Evolutionary conservation across 2,329 filamentous ascomycete genomes (phyloP).

Genomic region (Reticulascus tulasneorum): DNA sequence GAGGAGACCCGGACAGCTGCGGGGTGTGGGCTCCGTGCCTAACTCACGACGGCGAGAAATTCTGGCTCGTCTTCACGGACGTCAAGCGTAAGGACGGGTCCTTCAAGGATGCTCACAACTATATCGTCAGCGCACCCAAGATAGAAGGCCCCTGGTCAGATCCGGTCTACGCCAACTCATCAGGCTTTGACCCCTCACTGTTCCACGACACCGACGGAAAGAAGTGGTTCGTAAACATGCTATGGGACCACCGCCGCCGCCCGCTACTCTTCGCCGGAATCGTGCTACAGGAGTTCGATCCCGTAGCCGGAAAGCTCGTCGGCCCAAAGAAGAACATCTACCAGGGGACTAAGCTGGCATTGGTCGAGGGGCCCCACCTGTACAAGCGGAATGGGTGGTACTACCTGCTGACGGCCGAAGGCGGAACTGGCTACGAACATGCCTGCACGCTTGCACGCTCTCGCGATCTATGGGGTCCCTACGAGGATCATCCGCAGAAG

Average conservation of each 20-base stretch:
- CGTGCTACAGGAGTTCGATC: slow-evolving; percentile 54
- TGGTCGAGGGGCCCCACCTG: slow-evolving; percentile 55
- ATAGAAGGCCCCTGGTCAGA: slow-evolving; percentile 61
- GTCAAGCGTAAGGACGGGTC: slow-evolving; percentile 64
- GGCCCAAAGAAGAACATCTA: slow-evolving; percentile 54
- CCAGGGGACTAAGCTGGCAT: slow-evolving; percentile 48
- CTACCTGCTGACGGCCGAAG: slow-evolving; percentile 57
- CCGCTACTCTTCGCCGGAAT: slow-evolving; percentile 52
- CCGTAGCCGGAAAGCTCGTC: slow-evolving; percentile 43
- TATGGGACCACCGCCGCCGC: slow-evolving; percentile 49
- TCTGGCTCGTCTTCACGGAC: slow-evolving; percentile 63
- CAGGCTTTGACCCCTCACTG: slow-evolving; percentile 58
- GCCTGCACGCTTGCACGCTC: slow-evolving; percentile 55
- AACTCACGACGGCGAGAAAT: slow-evolving; percentile 54
- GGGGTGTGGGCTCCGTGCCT: slow-evolving; percentile 64
- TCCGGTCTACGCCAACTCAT: slow-evolving; percentile 55
- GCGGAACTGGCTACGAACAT: slow-evolving; percentile 58
- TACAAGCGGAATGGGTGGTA: slow-evolving; percentile 57
- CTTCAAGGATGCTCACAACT: slow-evolving; percentile 62
- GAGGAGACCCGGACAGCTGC: slow-evolving; percentile 56
- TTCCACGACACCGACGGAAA: slow-evolving; percentile 54
- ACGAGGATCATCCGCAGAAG: slow-evolving; percentile 55
- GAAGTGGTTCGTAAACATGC: slow-evolving; percentile 57
- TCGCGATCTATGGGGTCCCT: slow-evolving; percentile 54
- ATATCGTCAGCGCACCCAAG: slow-evolving; percentile 50